Evolutionary conservation across 805 yeast species (phyloP).

Genomic region (Metschnikowia peoriensis): DNA sequence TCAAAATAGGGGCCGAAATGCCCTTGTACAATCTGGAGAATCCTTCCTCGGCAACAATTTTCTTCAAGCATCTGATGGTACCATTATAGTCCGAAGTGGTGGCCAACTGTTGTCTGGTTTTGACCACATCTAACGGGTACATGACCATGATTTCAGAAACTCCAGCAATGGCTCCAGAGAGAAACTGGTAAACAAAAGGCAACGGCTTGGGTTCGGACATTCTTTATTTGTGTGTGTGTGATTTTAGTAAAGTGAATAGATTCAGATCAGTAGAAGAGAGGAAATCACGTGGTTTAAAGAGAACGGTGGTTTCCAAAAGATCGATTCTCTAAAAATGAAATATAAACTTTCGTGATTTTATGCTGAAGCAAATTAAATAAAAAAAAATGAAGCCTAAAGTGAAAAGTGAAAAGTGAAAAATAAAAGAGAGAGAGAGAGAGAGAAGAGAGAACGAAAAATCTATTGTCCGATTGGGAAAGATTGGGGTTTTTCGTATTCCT

Average conservation of each 20-base stretch:
- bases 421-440: no score
- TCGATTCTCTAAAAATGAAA: no score
- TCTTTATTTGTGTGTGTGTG: neutral
- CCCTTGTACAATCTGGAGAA: slow-evolving; percentile 84
- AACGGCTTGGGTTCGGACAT: slow-evolving; percentile 39
- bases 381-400: neutral
- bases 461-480: neutral
- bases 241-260: neutral
- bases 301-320: no score
- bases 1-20: slow-evolving; percentile 90
- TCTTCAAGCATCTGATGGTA: slow-evolving; percentile 76
- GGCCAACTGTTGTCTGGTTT: slow-evolving; percentile 87
- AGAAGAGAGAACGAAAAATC: neutral
- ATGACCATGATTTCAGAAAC: slow-evolving; percentile 91
- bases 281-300: neutral
- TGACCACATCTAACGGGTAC: slow-evolving; percentile 97
- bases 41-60: slow-evolving; percentile 87
- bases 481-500: neutral
- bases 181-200: slow-evolving; percentile 90
- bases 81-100: slow-evolving; percentile 70
- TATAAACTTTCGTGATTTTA: neutral
- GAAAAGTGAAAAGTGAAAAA: no score
- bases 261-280: neutral
- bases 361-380: no score
- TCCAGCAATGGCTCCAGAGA: slow-evolving; percentile 92